Evolutionary conservation across 495 filamentous ascomycete genomes (phyloP).

Genomic region (Aspergillus coremiiformis): DNA sequence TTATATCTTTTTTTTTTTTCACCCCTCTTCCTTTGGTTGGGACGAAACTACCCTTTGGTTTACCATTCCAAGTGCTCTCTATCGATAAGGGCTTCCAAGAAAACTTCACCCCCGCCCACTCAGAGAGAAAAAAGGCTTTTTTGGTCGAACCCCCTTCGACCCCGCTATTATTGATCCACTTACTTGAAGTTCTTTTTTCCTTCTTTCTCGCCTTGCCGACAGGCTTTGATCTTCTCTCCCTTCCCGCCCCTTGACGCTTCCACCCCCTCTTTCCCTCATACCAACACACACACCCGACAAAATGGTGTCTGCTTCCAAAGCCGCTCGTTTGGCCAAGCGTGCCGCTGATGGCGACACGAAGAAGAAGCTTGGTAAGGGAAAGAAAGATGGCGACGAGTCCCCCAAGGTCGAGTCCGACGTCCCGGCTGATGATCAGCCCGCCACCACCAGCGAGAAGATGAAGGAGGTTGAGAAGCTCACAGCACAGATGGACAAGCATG

Average conservation of each 20-base stretch:
- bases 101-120: conserved; percentile 24
- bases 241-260: conserved; percentile 5
- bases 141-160: conserved; percentile 31
- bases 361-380: conserved; percentile 68
- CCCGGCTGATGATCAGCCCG: conserved; percentile 54
- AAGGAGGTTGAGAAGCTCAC: conserved; percentile 74
- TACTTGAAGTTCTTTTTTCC: conserved; percentile 26
- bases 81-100: conserved; percentile 40
- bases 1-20: conserved; percentile 8
- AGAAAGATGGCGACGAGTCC: conserved; percentile 58
- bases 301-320: conserved; percentile 89
- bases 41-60: conserved; percentile 2
- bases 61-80: conserved; percentile 20
- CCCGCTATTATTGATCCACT: conserved; percentile 37
- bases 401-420: conserved; percentile 54
- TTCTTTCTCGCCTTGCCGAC: conserved; percentile 27
- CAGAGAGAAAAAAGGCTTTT: conserved; percentile 14
- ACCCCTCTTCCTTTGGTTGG: neutral
- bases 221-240: conserved; percentile 15
- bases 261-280: conserved; percentile 9
- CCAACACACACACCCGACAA: conserved; percentile 18
- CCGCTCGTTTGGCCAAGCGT: conserved; percentile 93
- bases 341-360: conserved; percentile 61
- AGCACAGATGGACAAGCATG: conserved; percentile 90
- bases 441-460: conserved; percentile 63